These are phyloP conservation scores for Verruconis gallopava DNA, from an alignment of 2,329 filamentous ascomycete species.

Conservation along the genomic window DNA sequence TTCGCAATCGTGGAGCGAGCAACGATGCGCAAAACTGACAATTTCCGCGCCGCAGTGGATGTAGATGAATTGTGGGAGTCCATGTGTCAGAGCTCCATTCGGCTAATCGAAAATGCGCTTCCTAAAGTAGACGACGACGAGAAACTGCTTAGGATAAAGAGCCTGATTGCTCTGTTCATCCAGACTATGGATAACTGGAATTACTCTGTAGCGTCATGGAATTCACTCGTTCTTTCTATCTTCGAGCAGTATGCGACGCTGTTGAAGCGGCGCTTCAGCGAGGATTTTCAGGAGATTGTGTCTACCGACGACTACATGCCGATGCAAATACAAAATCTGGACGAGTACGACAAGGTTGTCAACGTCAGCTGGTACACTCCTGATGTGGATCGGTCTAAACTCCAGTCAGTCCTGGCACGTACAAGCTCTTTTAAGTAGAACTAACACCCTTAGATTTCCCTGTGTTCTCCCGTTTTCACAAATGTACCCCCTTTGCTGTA, in stretches of 20 bases:
- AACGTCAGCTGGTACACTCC: conserved; percentile 94
- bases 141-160: conserved; percentile 85
- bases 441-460: conserved; percentile 60
- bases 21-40: conserved; percentile 76
- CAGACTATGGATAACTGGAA: conserved; percentile 97
- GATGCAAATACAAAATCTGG: conserved; percentile 82
- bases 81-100: conserved; percentile 81
- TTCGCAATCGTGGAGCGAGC: conserved; percentile 95
- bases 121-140: conserved; percentile 77
- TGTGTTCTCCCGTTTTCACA: conserved; percentile 95
- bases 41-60: conserved; percentile 70
- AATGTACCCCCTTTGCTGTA: conserved; percentile 98
- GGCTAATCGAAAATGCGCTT: conserved; percentile 67
- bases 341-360: conserved; percentile 91
- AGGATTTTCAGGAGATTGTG: conserved; percentile 85
- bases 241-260: conserved; percentile 92
- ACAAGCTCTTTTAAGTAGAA: too few relatives aligned
- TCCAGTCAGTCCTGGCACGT: conserved; percentile 45
- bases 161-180: conserved; percentile 83
- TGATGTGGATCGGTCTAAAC: conserved; percentile 60
- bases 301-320: conserved; percentile 99
- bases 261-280: conserved; percentile 80
- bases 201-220: conserved; percentile 70
- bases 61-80: conserved; percentile 98
- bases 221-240: conserved; percentile 72